Evolutionary conservation across 306 rosid species (phyloP), one percentile per base, ranked within the genome.

Genomic region (Lablab purpureus): DNA sequence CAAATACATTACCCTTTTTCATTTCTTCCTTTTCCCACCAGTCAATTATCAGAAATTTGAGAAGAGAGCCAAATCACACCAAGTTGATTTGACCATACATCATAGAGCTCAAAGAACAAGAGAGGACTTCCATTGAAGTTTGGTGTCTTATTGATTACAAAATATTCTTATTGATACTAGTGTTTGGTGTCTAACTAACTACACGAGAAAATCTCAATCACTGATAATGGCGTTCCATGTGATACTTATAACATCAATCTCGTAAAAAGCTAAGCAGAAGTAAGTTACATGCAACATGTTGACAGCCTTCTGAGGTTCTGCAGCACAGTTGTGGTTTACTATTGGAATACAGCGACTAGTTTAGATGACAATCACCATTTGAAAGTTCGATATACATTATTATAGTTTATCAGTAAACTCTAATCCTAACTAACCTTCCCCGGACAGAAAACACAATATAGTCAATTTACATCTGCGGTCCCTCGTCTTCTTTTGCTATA

Each of bases 361-460:
- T 65, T 4, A 36, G 49, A 18, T 65, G 30, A 36, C 27, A 36
- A 36, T 18, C 17, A 34, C 47, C 49, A 65, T 18, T n/a, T 65
- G 49, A 18, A 34, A 18, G 46, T 63, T 63, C 7, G 25, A 32
- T 63, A 3, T 3, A 23, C 73, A 58, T 36, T 15, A 76, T 21
- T 50, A 37, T 34, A 76, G 74, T 76, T 49, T 34, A 32, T 77
- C 66, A 51, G 7, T 10, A 49, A 76, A 77, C 18, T 58, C 46
- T 77, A 52, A 18, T 32, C 54, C 76, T 55, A 41, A 7, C 59
- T 54, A 40, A 52, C 67, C 19, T 52, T 66, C 23, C 65, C 19
- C 9, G 10, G 28, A 17, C 45, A 45, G 56, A 40, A 81, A 74
- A 66, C 52, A 65, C 3, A 7, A 1, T 12, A 17, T 15, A 37